Evolutionary conservation across 1,284 basidiomycete genomes (phyloP), one percentile per base, ranked within the genome.

Genomic region (Papiliotrema fonsecae): DNA sequence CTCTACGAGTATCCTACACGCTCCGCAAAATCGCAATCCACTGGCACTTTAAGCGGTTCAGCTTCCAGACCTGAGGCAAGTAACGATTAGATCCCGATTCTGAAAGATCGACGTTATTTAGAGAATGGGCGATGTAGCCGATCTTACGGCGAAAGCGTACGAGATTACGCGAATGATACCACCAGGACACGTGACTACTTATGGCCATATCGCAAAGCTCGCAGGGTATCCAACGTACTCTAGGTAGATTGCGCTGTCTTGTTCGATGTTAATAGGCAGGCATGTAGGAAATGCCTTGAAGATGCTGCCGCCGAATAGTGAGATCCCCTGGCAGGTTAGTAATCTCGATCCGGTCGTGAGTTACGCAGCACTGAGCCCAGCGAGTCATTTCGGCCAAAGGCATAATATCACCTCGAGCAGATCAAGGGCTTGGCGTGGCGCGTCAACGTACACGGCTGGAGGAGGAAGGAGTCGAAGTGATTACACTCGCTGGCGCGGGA

Each of bases 201-300:
- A 73, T 53, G 70, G 87, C 0, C 87, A 90, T 64, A 81, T 91
- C 43, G 87, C 88, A 9, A 88, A 85, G 61, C 75, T 91, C 18
- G 79, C 88, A 37, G 87, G 87, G 16, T 88, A 87, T 81, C 88
- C 88, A 0, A 78, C 77, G 19, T 82, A 91, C 73, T 82, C 88
- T 1, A 77, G 68, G 67, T 65, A 26, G 19, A 24, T 22, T 16
- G 19, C 27, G 3, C 45, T 25, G 14, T 7, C 25, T 3, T 43
- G 11, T 19, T 2, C n/a, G n/a, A n/a, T n/a, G n/a, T n/a, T n/a
- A n/a, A n/a, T n/a, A n/a, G n/a, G n/a, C n/a, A 62, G 88, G 52
- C 87, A 88, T 62, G 88, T 91, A 30, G 88, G 88, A 1, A 86
- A 89, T 28, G 68, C 69, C 6, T 38, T 73, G 52, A 68, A 67